These are phyloP conservation scores for Microbotryum intermedium DNA, from an alignment of 1,284 basidiomycete species.

Conservation along the genomic window DNA sequence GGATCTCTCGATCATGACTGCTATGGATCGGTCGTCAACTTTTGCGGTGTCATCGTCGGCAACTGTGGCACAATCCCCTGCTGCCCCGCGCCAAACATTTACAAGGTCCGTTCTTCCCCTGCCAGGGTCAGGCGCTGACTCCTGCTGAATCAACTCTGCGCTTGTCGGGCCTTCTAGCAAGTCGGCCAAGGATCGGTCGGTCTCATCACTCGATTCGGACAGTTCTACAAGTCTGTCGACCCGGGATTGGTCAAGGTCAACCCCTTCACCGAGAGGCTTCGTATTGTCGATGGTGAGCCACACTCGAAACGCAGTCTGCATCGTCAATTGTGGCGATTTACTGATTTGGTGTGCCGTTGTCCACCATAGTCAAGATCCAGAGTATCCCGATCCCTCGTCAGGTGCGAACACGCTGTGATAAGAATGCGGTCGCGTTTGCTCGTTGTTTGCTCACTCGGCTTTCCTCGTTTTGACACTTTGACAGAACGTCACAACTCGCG, in stretches of 20 bases:
- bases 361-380: slow-evolving; percentile 73
- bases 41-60: slow-evolving; percentile 40
- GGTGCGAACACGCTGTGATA: slow-evolving; percentile 40
- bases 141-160: slow-evolving; percentile 45
- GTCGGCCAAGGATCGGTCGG: slow-evolving; percentile 63
- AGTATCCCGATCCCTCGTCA: slow-evolving; percentile 78
- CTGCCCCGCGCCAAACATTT: slow-evolving; percentile 56
- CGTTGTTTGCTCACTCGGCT: not conserved
- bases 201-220: slow-evolving; percentile 52
- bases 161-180: slow-evolving; percentile 45
- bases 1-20: slow-evolving; percentile 56
- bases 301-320: too few species aligned
- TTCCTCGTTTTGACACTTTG: slow-evolving; percentile 11
- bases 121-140: not conserved
- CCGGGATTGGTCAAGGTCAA: slow-evolving; percentile 63
- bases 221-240: slow-evolving; percentile 65
- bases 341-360: too few species aligned
- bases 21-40: slow-evolving; percentile 73
- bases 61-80: slow-evolving; percentile 62
- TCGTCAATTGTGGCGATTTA: too few species aligned
- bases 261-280: slow-evolving; percentile 77
- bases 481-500: slow-evolving; percentile 46
- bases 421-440: slow-evolving; percentile 44
- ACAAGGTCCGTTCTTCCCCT: not conserved
- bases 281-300: slow-evolving; percentile 61